phyloP scores from a whole-genome alignment of 345 rosid species.

The Theobroma cacao region DNA sequence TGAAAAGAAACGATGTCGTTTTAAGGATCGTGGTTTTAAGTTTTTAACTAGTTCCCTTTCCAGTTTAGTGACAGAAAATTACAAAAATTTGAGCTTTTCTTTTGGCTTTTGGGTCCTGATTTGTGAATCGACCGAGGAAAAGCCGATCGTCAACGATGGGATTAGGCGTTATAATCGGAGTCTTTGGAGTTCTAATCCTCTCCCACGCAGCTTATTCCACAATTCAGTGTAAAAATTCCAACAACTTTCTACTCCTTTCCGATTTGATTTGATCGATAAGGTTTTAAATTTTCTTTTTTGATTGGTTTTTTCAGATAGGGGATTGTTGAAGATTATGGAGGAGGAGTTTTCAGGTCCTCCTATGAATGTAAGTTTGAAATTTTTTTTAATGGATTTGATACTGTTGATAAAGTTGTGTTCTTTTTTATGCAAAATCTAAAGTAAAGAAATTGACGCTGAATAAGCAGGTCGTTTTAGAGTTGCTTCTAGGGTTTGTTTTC shows the following conservation, averaged over 20 bases:
- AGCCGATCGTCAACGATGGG: constrained; percentile 36
- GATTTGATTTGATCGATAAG: background rate
- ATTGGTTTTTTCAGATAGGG: constrained; percentile 57
- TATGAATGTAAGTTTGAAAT: background rate
- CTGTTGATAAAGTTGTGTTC: background rate
- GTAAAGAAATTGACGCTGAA: background rate
- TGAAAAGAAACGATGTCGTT: background rate
- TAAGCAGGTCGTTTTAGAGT: constrained; percentile 67
- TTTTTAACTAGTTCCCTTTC: background rate
- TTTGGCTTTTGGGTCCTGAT: background rate
- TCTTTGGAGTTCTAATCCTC: constrained; percentile 63
- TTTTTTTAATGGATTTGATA: background rate
- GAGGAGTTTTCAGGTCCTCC: constrained; percentile 3
- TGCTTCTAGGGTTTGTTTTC: constrained; percentile 67
- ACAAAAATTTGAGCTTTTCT: background rate
- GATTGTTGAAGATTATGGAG: constrained; percentile 60
- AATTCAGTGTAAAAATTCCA: constrained; percentile 57
- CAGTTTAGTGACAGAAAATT: background rate
- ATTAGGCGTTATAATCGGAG: constrained; percentile 60
- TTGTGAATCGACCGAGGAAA: constrained; percentile 1
- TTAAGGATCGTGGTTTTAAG: background rate
- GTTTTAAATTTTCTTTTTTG: constrained; percentile 9
- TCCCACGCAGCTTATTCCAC: constrained; percentile 92
- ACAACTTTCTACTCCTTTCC: background rate
- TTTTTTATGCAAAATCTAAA: constrained; percentile 5